These are phyloP conservation scores for Neocatenulostroma microsporum DNA, from an alignment of 2,329 filamentous ascomycete species.

Conservation along the genomic window DNA sequence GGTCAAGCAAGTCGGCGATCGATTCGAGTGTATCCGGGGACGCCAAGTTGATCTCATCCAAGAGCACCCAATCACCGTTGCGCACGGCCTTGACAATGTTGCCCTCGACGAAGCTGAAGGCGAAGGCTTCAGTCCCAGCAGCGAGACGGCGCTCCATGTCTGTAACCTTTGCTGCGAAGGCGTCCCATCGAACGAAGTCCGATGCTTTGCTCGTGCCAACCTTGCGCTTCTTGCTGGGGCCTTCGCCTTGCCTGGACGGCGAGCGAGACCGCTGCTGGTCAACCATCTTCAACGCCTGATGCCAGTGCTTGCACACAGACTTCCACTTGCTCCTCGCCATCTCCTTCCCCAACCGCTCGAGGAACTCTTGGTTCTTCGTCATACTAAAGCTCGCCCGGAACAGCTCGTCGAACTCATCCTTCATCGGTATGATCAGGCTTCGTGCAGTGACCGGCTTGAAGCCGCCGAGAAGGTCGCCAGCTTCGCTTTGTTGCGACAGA, in stretches of 20 bases:
- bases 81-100: constrained; percentile 93
- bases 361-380: constrained; percentile 79
- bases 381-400: constrained; percentile 82
- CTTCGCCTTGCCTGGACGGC: constrained; percentile 44
- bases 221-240: constrained; percentile 65
- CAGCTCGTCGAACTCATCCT: constrained; percentile 87
- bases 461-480: constrained; percentile 86
- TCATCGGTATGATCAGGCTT: constrained; percentile 77
- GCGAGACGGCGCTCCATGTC: constrained; percentile 75
- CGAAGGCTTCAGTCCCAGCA: constrained; percentile 66
- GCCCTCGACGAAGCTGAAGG: constrained; percentile 92
- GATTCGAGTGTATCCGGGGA: constrained; percentile 92
- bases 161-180: constrained; percentile 64
- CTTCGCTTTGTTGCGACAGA: constrained; percentile 94
- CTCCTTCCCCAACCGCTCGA: constrained; percentile 71
- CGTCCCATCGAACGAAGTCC: constrained; percentile 62
- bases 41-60: constrained; percentile 96
- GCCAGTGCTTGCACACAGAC: constrained; percentile 78
- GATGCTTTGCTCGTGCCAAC: constrained; percentile 45
- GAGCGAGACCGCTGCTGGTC: constrained; percentile 48
- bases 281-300: constrained; percentile 82
- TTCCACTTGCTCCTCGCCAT: constrained; percentile 79
- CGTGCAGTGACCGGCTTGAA: constrained; percentile 94
- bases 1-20: constrained; percentile 77
- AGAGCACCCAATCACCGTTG: constrained; percentile 92